These are phyloP conservation scores for Trypanosoma boissoni DNA, from an alignment of 208 protist species.

Conservation along the genomic window DNA sequence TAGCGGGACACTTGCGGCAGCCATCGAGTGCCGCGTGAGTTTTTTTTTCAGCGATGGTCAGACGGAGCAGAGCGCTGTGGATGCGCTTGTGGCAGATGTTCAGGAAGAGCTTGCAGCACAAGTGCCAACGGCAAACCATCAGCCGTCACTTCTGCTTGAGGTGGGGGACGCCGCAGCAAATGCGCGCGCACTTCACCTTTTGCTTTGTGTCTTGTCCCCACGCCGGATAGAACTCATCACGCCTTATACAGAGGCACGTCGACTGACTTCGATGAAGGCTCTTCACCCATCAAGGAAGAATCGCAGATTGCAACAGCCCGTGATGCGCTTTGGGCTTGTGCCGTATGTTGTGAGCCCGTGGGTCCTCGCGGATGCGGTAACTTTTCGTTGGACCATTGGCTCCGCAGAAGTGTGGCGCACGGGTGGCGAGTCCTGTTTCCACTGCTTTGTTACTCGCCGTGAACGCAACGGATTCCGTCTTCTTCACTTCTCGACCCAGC, in stretches of 20 bases:
- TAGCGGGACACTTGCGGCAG: too few species aligned
- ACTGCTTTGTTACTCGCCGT: slow-evolving; percentile 54
- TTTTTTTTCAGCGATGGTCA: too few species aligned
- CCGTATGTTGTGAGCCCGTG: slow-evolving; percentile 43
- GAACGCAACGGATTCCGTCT: slow-evolving; percentile 47
- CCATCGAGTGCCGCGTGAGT: too few species aligned
- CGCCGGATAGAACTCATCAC: slow-evolving; percentile 32
- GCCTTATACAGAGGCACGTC: slow-evolving; percentile 30
- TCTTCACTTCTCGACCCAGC: slow-evolving; percentile 38
- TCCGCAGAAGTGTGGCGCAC: slow-evolving; percentile 34
- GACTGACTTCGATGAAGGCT: neutral
- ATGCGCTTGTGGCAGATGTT: too few species aligned
- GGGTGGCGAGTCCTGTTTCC: slow-evolving; percentile 46
- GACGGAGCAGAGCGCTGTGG: too few species aligned
- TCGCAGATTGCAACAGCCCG: neutral
- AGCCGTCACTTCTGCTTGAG: slow-evolving; percentile 14
- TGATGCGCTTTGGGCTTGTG: slow-evolving; percentile 10
- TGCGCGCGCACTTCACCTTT: slow-evolving; percentile 40
- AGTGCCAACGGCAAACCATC: too few species aligned
- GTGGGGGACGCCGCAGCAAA: slow-evolving; percentile 15
- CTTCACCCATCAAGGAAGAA: slow-evolving; percentile 1
- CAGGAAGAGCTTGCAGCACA: too few species aligned
- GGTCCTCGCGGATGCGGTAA: slow-evolving; percentile 41
- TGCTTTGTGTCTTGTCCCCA: slow-evolving; percentile 31
- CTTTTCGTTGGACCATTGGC: slow-evolving; percentile 55